Conservation (phyloP, 768 basidiomycete species). For the Boletus tylopilopsis region DNA sequence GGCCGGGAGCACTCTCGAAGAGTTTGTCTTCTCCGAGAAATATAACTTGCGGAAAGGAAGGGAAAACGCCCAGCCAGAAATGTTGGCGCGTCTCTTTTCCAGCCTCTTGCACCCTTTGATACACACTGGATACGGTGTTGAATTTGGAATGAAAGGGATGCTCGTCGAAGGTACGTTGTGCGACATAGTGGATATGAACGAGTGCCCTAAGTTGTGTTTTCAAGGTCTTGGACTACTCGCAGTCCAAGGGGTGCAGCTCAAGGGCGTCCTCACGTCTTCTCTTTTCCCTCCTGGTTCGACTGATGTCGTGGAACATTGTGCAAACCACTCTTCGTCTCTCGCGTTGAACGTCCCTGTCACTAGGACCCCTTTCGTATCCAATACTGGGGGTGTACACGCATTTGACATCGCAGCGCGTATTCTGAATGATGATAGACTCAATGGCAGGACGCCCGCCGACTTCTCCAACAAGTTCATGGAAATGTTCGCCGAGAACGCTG, state of each 20-base stretch:
- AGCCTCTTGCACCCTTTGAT: conserved; percentile 70
- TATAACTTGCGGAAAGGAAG: conserved; percentile 21
- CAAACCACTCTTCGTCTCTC: no score
- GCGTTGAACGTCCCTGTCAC: no score
- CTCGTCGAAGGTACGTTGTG: conserved; percentile 52
- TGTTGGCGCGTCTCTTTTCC: no score
- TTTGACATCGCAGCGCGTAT: conserved; percentile 53
- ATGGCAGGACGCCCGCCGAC: conserved; percentile 1
- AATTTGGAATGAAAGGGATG: conserved; percentile 61
- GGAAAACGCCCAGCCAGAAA: no score
- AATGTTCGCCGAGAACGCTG: background rate
- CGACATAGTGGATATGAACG: background rate
- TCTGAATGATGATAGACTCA: conserved; percentile 41
- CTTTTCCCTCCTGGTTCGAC: conserved; percentile 3
- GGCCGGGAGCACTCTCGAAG: conserved; percentile 15
- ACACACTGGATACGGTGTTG: conserved; percentile 56
- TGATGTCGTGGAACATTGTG: no score
- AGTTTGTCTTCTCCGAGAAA: conserved; percentile 30
- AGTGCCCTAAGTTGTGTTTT: background rate
- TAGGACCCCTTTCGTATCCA: background rate
- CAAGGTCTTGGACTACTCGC: conserved; percentile 26
- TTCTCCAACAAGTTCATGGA: conserved; percentile 21
- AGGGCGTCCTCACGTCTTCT: conserved; percentile 28
- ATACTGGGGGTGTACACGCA: conserved; percentile 24
- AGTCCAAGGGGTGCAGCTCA: conserved; percentile 31